Base-by-base conservation (phyloP, 2,329 filamentous ascomycete genomes). In the Alternaria sp. region DNA sequence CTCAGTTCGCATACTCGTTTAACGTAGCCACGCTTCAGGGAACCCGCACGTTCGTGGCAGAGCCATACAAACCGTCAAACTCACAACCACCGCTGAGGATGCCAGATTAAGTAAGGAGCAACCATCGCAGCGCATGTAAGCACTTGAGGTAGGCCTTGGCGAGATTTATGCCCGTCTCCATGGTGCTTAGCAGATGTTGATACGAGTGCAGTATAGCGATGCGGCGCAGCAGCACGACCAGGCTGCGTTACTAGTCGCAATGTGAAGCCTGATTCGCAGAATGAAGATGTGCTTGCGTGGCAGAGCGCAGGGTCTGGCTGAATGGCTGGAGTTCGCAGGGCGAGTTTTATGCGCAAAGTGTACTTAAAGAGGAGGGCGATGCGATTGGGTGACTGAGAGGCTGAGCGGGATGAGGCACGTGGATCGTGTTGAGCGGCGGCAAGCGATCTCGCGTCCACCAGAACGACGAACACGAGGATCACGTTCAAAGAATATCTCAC, bases 331-430 rank as follows among this genome's bases (percentile, higher is more conserved):
- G 28, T 36, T 56, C 13, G 49, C 19, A 25, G 28, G 11, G 19
- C 11, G 28, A 21, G 28, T 11, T 59, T 5, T 21, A n/a, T 30
- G 55, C 40, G 40, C 32, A 47, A 30, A 45, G 28, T 28, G 32
- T 25, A 49, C 30, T 32, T 26, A 25, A 46, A 44, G 23, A 25
- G 32, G 43, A 13, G 47, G 17, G 28, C 26, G 13, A 54, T 62
- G 55, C 59, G 59, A 62, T 62, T 62, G 54, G 59, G 21, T n/a
- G 13, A 15, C 2, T 11, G 45, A 49, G 19, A 25, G 13, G 45
- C 23, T 40, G 36, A 40, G 36, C 36, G 8, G 36, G 9, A 11
- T 40, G 7, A 28, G 15, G 15, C 23, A 26, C 23, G 25, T 25
- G 45, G 15, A n/a, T 17, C 23, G 7, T n/a, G 23, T 10, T 15